phyloP scores from a whole-genome alignment of 495 filamentous ascomycete species.

The Penicillium ochrochloron region DNA sequence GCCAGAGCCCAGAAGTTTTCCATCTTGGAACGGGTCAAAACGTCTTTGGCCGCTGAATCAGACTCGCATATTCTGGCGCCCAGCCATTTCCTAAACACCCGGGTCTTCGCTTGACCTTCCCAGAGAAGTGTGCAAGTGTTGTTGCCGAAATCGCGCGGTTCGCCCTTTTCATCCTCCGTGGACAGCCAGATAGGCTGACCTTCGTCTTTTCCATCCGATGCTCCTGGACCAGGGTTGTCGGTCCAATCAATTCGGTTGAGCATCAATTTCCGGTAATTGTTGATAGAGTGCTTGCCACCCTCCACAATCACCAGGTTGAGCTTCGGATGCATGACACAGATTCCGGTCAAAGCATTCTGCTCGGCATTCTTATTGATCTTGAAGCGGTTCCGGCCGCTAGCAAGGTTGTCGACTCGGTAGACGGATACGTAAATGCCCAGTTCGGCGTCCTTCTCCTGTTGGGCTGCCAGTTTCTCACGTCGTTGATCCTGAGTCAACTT shows the following conservation, averaged over 20 bases:
- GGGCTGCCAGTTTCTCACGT: constrained; percentile 77
- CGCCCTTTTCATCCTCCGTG: constrained; percentile 77
- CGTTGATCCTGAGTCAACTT: constrained; percentile 90
- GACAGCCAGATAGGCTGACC: constrained; percentile 71
- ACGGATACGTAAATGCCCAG: constrained; percentile 84
- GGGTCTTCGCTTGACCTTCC: constrained; percentile 80
- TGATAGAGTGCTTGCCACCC: constrained; percentile 79
- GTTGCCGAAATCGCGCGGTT: constrained; percentile 74
- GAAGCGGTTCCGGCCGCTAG: constrained; percentile 89
- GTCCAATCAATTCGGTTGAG: constrained; percentile 92
- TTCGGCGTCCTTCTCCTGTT: constrained; percentile 86
- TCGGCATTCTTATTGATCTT: constrained; percentile 92
- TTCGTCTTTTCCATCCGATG: constrained; percentile 63
- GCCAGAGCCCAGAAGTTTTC: constrained; percentile 96
- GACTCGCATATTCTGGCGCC: constrained; percentile 83
- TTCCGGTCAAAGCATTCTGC: constrained; percentile 80
- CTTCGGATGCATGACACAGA: constrained; percentile 86
- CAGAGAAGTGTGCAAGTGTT: constrained; percentile 85
- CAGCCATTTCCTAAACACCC: constrained; percentile 80
- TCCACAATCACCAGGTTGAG: constrained; percentile 91
- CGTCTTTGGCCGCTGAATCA: constrained; percentile 83
- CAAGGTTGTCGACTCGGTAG: constrained; percentile 84
- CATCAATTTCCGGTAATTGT: constrained; percentile 87
- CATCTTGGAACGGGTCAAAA: constrained; percentile 79
- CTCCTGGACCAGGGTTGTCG: constrained; percentile 75